Base-by-base conservation (phyloP, 768 basidiomycete species). In the Lactarius evosmus region DNA sequence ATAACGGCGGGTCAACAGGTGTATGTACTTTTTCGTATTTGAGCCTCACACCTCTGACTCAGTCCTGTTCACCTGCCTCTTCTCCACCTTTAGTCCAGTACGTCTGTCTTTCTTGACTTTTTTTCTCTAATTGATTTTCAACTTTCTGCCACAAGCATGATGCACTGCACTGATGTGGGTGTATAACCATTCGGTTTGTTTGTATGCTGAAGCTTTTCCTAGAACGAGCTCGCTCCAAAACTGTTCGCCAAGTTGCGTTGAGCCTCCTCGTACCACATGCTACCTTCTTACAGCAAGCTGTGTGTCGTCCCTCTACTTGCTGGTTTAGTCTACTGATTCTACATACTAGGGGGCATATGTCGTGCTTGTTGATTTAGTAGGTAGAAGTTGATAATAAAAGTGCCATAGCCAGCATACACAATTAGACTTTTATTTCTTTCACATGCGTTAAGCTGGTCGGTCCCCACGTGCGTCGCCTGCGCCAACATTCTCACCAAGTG, bases 81-180 rank as follows among this genome's bases (percentile, higher is more conserved):
- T 16, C 61, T 8, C 9, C 50, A 17, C 41, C n/a, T 34, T 72
- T 69, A 84, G 83, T 91, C 84, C 92, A 89, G 89, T 91, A 74
- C 69, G 88, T 83, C 40, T 27, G 34, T 36, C 29, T 60, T 62
- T 61, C 55, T 52, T 34, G 14, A 25, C 58, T 36, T 34, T 19
- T 41, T 51, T 61, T 9, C 55, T 33, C 38, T 3, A 41, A 56
- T 27, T 40, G 25, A 50, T 55, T 56, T 68, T 52, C 71, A 58
- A 70, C 46, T 30, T 36, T 30, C 6, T 50, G 60, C 2, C 61
- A 30, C 17, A 70, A 91, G 88, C 77, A 83, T 93, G 86, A 95
- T 95, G 91, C 94, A 95, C 79, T 95, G 92, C 71, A 89, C 87
- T 60, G 91, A 95, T 69, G 91, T 93, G 78, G 27, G 64, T 62